Base-by-base conservation (phyloP, 192 early-diverging fungal species). In the Backusella parvicylindrica region DNA sequence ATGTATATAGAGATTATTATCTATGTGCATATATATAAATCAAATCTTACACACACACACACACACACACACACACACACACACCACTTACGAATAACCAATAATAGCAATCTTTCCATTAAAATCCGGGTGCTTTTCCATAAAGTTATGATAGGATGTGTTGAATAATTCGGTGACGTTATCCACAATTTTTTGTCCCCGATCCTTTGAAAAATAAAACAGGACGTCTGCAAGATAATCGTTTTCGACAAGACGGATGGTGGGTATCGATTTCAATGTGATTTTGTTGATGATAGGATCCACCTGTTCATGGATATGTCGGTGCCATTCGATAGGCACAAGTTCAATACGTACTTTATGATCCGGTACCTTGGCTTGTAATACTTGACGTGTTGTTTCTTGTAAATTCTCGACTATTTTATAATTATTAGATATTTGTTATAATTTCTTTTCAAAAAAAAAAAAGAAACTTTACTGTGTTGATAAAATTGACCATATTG, bases 41-140 rank as follows among this genome's bases (percentile, higher is more conserved):
- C n/a, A n/a, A n/a, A n/a, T n/a, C n/a, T n/a, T n/a, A n/a, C n/a
- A n/a, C n/a, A n/a, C n/a, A n/a, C n/a, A n/a, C n/a, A n/a, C n/a
- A n/a, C n/a, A n/a, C n/a, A n/a, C n/a, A n/a, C n/a, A n/a, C n/a
- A n/a, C n/a, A n/a, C n/a, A n/a, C n/a, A n/a, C n/a, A n/a, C n/a
- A n/a, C n/a, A n/a, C n/a, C 12, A 65, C 78, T 79, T 79, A 79
- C 16, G 92, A 93, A 40, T 92, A 86, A 7, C 89, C 91, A 36
- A 90, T 83, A 7, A 93, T 78, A 28, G 79, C 81, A 36, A 92
- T 79, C 26, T 86, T 81, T 6, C 92, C 92, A 47, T 81, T 79
- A 71, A 93, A 93, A 18, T 81, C 75, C 2, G 92, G 89, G 72
- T 93, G 82, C 21, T 77, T 78, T 18, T 69, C 76, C 60, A 87